Evolutionary conservation across 352 stramenopile genomes (phyloP), one percentile per base, ranked within the genome.

Genomic region (Phytophthora syringae): DNA sequence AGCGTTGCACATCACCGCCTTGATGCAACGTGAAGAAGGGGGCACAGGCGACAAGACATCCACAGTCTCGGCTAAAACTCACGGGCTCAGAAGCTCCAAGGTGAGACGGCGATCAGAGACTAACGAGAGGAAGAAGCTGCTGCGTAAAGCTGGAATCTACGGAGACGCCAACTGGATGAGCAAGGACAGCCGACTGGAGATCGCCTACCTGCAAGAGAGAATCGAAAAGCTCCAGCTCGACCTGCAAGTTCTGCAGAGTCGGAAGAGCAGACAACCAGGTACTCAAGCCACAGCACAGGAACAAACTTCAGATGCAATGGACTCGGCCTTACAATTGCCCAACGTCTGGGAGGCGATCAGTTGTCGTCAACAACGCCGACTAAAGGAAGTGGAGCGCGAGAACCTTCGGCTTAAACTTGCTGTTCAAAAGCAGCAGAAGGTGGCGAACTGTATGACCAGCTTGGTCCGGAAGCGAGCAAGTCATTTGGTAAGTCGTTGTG

Each of bases 171-270:
- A 77, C 22, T 60, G 64, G 25, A 66, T 70, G 57, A 66, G 67
- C 36, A 70, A 74, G 36, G 64, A 77, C 40, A 68, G 59, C 43
- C 84, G 84, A 63, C 76, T 91, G 18, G 85, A 94, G 21, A 78
- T 85, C 16, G 62, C 64, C 9, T 92, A 92, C 61, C 54, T 94
- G 10, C 86, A 84, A 27, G 67, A 90, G 40, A 82, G 85, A 36
- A 76, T 82, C 11, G 79, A 89, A n/a, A 80, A 64, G n/a, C 66
- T 91, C 21, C 76, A 87, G 43, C 66, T 79, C 13, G 86, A 89
- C 60, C 50, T 91, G 34, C 77, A 71, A 12, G 79, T 76, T 37
- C 45, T 90, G 24, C 52, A 72, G 44, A 64, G 28, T 54, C 64
- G 52, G 52, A 72, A 60, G 47, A 43, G n/a, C 45, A 64, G 56